Percentiles rank a stretch among this genome's conserved stretches.
Evolutionary conservation across 139 green algal genomes (phyloP).

Genomic region (Eudorina sp.): DNA sequence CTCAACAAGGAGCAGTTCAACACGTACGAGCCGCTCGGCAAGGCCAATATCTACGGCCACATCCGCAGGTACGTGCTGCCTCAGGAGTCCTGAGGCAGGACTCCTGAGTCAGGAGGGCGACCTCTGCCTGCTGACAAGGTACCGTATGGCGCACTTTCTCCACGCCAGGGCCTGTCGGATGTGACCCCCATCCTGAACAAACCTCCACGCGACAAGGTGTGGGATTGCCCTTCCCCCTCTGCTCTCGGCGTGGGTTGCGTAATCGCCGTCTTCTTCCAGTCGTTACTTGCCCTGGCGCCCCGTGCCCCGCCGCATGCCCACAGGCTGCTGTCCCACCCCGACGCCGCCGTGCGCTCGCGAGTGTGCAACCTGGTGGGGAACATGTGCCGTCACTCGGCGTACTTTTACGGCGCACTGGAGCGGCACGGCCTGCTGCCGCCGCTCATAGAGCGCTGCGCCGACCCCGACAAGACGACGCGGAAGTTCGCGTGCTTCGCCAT

Average conservation of each 20-base stretch:
- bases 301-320: too few species aligned
- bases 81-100: too few species aligned
- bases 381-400: conserved; percentile 91
- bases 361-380: conserved; percentile 95
- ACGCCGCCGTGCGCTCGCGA: conserved; percentile 85
- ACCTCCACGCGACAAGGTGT: too few species aligned
- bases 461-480: conserved; percentile 88
- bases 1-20: conserved; percentile 66
- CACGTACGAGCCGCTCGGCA: conserved; percentile 73
- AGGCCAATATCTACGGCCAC: conserved; percentile 64
- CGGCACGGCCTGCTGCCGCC: conserved; percentile 72
- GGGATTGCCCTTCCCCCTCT: too few species aligned
- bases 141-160: too few species aligned
- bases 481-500: conserved; percentile 99
- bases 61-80: conserved; percentile 54
- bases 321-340: conserved; percentile 73
- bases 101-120: too few species aligned
- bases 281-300: too few species aligned
- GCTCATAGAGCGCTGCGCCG: conserved; percentile 89
- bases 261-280: too few species aligned
- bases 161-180: too few species aligned
- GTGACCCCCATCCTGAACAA: too few species aligned
- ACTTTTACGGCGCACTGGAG: conserved; percentile 90
- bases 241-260: too few species aligned
- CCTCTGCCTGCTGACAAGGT: too few species aligned